These are phyloP conservation scores for Crucihimalaya himalaica DNA, from an alignment of 345 rosid species.

Conservation along the genomic window DNA sequence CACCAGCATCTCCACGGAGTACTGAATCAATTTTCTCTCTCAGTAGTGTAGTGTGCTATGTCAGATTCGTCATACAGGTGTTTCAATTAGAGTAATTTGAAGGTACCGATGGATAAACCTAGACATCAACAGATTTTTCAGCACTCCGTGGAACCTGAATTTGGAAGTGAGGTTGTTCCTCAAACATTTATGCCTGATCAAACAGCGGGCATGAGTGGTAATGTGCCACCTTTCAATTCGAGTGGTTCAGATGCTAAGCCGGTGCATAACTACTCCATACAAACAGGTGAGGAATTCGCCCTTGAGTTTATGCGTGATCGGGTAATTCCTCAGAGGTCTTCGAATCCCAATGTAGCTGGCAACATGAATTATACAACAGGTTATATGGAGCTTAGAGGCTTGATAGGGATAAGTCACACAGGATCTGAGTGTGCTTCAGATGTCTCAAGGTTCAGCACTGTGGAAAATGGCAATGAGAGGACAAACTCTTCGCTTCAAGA, in stretches of 20 bases:
- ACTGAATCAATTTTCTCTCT: neutral
- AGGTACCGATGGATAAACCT: conserved; percentile 51
- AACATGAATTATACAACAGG: conserved; percentile 55
- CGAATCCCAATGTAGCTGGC: conserved; percentile 40
- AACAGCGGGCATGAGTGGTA: conserved; percentile 44
- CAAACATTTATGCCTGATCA: conserved; percentile 50
- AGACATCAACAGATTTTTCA: conserved; percentile 44
- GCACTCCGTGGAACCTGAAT: conserved; percentile 53
- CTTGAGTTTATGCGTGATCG: conserved; percentile 89
- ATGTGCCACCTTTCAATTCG: conserved; percentile 45
- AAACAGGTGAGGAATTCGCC: conserved; percentile 93
- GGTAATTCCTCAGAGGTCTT: conserved; percentile 55
- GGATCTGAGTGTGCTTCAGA: conserved; percentile 72
- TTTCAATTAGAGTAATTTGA: conserved; percentile 2
- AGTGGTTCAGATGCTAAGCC: conserved; percentile 61
- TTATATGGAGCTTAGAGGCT: conserved; percentile 68
- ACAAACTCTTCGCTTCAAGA: conserved; percentile 46
- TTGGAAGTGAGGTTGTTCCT: conserved; percentile 50
- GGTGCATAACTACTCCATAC: conserved; percentile 74
- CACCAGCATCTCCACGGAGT: conserved; percentile 7
- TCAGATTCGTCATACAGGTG: neutral
- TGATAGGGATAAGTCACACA: conserved; percentile 60
- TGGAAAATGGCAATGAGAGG: conserved; percentile 57
- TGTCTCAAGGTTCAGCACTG: conserved; percentile 47
- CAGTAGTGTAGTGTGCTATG: neutral